Percentiles rank a stretch among this genome's conserved stretches.
Conservation (phyloP, 2,329 filamentous ascomycete genomes). For the Fusarium sp. region DNA sequence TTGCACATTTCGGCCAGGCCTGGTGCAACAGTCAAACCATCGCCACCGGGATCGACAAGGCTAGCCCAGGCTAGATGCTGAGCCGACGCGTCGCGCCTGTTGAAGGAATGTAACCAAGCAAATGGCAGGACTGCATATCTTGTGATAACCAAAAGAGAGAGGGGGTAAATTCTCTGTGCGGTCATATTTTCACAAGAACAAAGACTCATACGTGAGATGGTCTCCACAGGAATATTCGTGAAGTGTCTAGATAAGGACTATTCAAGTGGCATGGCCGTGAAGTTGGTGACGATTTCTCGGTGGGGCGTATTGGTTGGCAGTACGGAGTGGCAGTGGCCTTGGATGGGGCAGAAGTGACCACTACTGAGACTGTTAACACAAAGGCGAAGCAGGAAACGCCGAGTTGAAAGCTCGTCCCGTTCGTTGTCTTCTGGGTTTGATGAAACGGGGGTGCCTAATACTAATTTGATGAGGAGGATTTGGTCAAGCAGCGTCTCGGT, state of each 20-base stretch:
- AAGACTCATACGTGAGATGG: background rate
- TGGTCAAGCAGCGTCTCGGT: conserved; percentile 6
- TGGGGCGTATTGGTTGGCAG: conserved; percentile 23
- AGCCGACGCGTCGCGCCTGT: conserved; percentile 16
- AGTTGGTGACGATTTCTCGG: conserved; percentile 30
- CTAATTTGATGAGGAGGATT: conserved; percentile 7
- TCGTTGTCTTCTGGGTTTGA: background rate
- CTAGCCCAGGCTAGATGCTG: conserved; percentile 32
- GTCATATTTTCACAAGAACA: background rate
- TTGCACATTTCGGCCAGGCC: background rate
- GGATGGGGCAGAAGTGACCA: conserved; percentile 15
- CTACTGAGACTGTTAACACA: conserved; percentile 24
- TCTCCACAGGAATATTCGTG: background rate
- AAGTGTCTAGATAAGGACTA: background rate
- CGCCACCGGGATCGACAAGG: conserved; percentile 43
- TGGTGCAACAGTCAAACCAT: conserved; percentile 1
- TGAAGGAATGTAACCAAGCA: conserved; percentile 15
- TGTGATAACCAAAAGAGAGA: conserved; percentile 1
- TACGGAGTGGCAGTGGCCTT: background rate
- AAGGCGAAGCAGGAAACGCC: conserved; percentile 32
- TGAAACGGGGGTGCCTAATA: conserved; percentile 7
- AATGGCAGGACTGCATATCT: conserved; percentile 4
- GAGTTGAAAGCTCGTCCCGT: conserved; percentile 20
- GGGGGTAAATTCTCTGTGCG: background rate
- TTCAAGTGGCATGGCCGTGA: conserved; percentile 2